Conservation (phyloP, 768 basidiomycete species). For the Peribolospora baueri region DNA sequence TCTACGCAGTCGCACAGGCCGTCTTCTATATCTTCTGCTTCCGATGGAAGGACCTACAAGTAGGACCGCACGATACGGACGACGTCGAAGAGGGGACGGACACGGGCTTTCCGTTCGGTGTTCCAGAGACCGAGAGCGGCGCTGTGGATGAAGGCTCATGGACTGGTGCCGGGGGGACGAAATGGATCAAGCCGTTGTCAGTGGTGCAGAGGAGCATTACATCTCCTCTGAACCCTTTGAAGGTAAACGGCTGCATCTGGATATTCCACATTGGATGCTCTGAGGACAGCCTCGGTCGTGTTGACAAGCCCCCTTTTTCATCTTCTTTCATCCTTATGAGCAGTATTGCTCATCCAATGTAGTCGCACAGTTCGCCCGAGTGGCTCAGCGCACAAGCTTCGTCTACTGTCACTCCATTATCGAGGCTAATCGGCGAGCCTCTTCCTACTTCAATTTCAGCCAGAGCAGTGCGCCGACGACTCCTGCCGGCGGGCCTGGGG, state of each 20-base stretch:
- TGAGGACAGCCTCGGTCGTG: neutral
- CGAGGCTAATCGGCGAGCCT: conserved; percentile 52
- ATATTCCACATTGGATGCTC: neutral
- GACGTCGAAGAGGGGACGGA: conserved; percentile 26
- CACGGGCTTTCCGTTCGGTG: conserved; percentile 13
- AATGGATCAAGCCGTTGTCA: conserved; percentile 65
- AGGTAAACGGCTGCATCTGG: conserved; percentile 27
- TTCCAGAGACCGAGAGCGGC: neutral
- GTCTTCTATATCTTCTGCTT: conserved; percentile 96
- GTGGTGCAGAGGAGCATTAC: conserved; percentile 55
- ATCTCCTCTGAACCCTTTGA: conserved; percentile 69
- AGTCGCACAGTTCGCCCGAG: conserved; percentile 74
- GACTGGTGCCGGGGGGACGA: conserved; percentile 20
- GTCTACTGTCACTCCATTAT: conserved; percentile 84
- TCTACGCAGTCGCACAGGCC: conserved; percentile 78
- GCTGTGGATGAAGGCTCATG: conserved; percentile 14
- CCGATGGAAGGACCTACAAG: conserved; percentile 61
- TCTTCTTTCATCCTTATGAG: neutral
- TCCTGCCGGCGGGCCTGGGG: neutral
- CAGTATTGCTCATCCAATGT: conserved; percentile 78
- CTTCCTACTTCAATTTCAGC: neutral
- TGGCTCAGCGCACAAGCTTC: conserved; percentile 73
- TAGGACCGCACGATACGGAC: conserved; percentile 31
- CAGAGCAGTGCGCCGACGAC: conserved; percentile 1
- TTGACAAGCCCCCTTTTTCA: neutral